Conservation (phyloP, 768 basidiomycete genomes). For the Amanita fuliginea region DNA sequence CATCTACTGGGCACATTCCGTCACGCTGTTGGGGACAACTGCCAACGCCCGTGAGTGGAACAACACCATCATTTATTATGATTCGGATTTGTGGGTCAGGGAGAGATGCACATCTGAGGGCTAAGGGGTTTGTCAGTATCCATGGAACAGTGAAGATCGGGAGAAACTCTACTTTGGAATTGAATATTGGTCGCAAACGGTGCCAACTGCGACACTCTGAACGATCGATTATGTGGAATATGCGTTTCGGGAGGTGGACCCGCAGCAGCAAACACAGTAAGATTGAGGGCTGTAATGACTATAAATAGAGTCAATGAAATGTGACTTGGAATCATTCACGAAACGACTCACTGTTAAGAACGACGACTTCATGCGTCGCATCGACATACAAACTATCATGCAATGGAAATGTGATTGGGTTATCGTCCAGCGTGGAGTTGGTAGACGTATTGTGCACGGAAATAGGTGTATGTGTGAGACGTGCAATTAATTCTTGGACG, state of each 20-base stretch:
- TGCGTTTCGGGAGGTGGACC: slow-evolving; percentile 73
- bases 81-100: slow-evolving; percentile 59
- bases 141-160: not conserved
- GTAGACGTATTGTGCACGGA: slow-evolving; percentile 67
- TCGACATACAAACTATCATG: slow-evolving; percentile 73
- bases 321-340: not conserved
- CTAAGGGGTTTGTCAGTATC: slow-evolving; percentile 23
- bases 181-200: slow-evolving; percentile 87
- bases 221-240: slow-evolving; percentile 53
- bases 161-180: slow-evolving; percentile 56
- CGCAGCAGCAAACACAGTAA: slow-evolving; percentile 58
- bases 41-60: slow-evolving; percentile 65
- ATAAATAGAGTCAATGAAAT: not conserved
- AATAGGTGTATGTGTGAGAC: slow-evolving; percentile 71
- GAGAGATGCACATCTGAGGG: slow-evolving; percentile 46
- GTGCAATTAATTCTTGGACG: slow-evolving; percentile 72
- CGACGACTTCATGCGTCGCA: slow-evolving; percentile 86
- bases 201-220: slow-evolving; percentile 65
- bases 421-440: slow-evolving; percentile 72
- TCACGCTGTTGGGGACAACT: slow-evolving; percentile 65
- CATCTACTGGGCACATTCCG: slow-evolving; percentile 67
- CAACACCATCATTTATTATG: slow-evolving; percentile 82
- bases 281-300: slow-evolving; percentile 81
- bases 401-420: slow-evolving; percentile 58
- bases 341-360: slow-evolving; percentile 59